Base-by-base conservation (phyloP, 2,329 filamentous ascomycete genomes). In the Epichloe uncinata region DNA sequence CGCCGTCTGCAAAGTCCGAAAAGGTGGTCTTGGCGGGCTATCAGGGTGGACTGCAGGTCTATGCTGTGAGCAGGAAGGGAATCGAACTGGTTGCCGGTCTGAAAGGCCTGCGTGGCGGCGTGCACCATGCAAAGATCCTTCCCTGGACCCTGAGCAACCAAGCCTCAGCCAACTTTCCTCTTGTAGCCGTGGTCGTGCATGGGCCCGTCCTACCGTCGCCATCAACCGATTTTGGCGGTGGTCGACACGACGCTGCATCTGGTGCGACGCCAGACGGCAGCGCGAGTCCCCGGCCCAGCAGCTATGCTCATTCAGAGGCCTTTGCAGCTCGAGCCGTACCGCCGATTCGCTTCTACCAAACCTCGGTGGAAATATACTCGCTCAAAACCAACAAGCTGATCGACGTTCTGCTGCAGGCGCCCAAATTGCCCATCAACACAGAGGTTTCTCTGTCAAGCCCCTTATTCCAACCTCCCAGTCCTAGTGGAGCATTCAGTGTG, bases 341-440 rank as follows among this genome's bases (percentile, higher is more conserved):
- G 38, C 57, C 63, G 5, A 71, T 82, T 52, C 76, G 79, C 46
- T 74, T 75, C 44, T 94, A 91, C 60, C 89, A 95, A 65, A 96
- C 90, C 0, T 84, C 84, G 0, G 87, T 95, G 5, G 88, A 96
- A 57, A 72, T 97, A 0, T 95, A 91, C 65, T 96, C 90, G 1
- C 70, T 97, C 52, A 81, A 78, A 57, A 86, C 82, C n/a, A 82
- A 82, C 58, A 75, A 78, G 53, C 78, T 79, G 50, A 68, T 96
- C 49, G 78, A 82, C 26, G 84, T 86, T 0, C 71, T 97, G 8
- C 82, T 94, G 53, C 78, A 82, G 58, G 81, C 84, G 42, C 77
- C 85, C 46, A 73, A 79, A 61, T 71, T 80, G 49, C 69, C 79
- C 44, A 66, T 86, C 58, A 72, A 75, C 59, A 69, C 77, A 52